phyloP scores from a whole-genome alignment of 2,329 filamentous ascomycete species.

The Clonostachys chloroleuca region DNA sequence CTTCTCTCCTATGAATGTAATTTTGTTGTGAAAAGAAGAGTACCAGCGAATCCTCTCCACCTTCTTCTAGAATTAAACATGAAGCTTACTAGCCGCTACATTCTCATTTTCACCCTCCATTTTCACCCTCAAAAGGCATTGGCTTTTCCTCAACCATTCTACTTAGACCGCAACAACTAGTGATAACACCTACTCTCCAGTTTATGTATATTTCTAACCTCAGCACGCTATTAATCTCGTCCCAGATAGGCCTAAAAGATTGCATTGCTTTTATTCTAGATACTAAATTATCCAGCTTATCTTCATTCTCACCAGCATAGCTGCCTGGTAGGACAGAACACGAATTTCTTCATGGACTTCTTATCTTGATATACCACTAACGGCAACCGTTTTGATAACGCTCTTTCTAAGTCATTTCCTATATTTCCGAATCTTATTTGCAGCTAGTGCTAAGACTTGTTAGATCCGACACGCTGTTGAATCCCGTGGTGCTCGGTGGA shows the following conservation, averaged over 20 bases:
- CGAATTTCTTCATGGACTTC: slow-evolving; percentile 86
- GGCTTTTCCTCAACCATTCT: slow-evolving; percentile 26
- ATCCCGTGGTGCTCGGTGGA: too few relatives aligned
- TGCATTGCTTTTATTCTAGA: slow-evolving; percentile 66
- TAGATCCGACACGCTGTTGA: too few relatives aligned
- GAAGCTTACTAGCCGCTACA: too few relatives aligned
- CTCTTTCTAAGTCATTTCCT: slow-evolving; percentile 35
- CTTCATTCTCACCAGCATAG: slow-evolving; percentile 29
- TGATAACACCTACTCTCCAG: slow-evolving; percentile 37
- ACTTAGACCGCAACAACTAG: slow-evolving; percentile 33
- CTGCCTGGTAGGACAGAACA: slow-evolving; percentile 73
- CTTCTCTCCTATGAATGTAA: too few relatives aligned
- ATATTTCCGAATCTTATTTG: too few relatives aligned
- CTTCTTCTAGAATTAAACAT: too few relatives aligned
- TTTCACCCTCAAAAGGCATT: too few relatives aligned
- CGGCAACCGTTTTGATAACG: slow-evolving; percentile 75
- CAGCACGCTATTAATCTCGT: slow-evolving; percentile 64
- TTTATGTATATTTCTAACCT: slow-evolving; percentile 51
- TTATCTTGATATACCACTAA: slow-evolving; percentile 67
- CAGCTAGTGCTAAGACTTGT: too few relatives aligned
- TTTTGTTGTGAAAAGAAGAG: too few relatives aligned
- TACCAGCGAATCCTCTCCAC: too few relatives aligned
- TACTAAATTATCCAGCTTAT: slow-evolving; percentile 76
- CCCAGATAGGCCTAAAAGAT: slow-evolving; percentile 72
- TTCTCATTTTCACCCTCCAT: too few relatives aligned